Evolutionary conservation across 1,139 yeast genomes (phyloP), one percentile per base, ranked within the genome.

Genomic region (Debaryomycetaceae sp.): DNA sequence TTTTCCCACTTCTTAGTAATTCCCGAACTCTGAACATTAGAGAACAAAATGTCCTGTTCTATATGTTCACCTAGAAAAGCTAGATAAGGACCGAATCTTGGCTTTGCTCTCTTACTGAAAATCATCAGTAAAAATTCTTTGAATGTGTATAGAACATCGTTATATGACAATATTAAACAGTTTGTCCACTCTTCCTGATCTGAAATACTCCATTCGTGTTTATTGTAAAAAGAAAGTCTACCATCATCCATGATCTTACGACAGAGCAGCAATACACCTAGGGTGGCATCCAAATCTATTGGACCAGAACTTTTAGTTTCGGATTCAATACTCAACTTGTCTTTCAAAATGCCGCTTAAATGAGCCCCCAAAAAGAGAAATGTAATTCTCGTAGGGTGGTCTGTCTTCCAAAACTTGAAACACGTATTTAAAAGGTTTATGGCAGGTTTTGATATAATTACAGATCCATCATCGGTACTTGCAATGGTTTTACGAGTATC

Each of bases 351-450:
- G 1, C 68, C 67, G 1, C 73, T 57, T 26, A 63, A 47, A 50
- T 78, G 79, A 4, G 78, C 75, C 3, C 81, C 84, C 4, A 81
- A 73, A 39, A 75, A 75, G 4, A 81, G 49, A 2, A 81, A 54
- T 0, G 75, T 70, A 0, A 81, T 78, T 41, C 76, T 62, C 0
- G 89, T 70, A 0, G 80, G 66, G 6, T 59, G 58, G 42, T 76
- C 77, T 5, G 85, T 58, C 44, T 86, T 64, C 95, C 95, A 86
- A 36, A 79, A 65, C 36, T 65, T 70, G 5, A 81, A 67, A 42
- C 79, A 76, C 15, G 69, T 61, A 7, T 57, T 61, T 9, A 80
- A 54, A 17, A 81, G 60, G 39, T 64, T 71, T 19, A 57, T 50
- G 3, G 75, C 66, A 19, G 67, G 60, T 54, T 78, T 71, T 35